These are phyloP conservation scores for Pilobolus umbonatus DNA, from an alignment of 192 early-diverging fungal genomes.

Conservation along the genomic window DNA sequence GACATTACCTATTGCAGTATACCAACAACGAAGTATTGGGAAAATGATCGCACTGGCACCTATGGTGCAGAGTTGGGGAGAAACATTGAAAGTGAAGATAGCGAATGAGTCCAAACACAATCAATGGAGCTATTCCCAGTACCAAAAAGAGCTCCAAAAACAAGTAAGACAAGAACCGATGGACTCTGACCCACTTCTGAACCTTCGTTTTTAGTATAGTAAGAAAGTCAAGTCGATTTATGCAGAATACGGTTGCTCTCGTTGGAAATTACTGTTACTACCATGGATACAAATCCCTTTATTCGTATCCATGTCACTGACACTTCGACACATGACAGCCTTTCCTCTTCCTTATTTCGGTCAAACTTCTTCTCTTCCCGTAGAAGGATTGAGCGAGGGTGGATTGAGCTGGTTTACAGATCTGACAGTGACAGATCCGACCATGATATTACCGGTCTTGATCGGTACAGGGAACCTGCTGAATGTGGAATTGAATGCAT, in stretches of 20 bases:
- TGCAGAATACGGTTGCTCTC: slow-evolving; percentile 50
- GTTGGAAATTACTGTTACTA: slow-evolving; percentile 54
- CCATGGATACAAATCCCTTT: slow-evolving; percentile 77
- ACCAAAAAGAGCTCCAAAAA: slow-evolving; percentile 40
- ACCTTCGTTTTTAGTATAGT: slow-evolving; percentile 39
- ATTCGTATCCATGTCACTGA: slow-evolving; percentile 62
- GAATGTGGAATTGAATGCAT: slow-evolving; percentile 62
- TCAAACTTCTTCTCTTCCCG: slow-evolving; percentile 27
- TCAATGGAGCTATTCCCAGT: slow-evolving; percentile 39
- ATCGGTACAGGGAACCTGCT: slow-evolving; percentile 58
- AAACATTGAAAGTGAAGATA: slow-evolving; percentile 44
- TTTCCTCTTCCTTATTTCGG: slow-evolving; percentile 51
- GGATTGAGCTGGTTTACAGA: slow-evolving; percentile 65
- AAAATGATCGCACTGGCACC: slow-evolving; percentile 44
- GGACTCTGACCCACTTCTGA: background rate
- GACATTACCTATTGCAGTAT: slow-evolving; percentile 55
- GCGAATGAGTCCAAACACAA: slow-evolving; percentile 32
- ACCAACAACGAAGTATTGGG: slow-evolving; percentile 48
- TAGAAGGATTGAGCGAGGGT: slow-evolving; percentile 48
- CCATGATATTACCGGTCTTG: slow-evolving; percentile 61
- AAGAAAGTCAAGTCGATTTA: slow-evolving; percentile 55
- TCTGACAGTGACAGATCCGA: slow-evolving; percentile 58
- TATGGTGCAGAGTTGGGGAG: slow-evolving; percentile 41
- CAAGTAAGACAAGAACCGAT: slow-evolving; percentile 30
- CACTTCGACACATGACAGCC: slow-evolving; percentile 59